Base-by-base conservation (phyloP, 495 filamentous ascomycete genomes). In the Polyplosphaeria fusca region DNA sequence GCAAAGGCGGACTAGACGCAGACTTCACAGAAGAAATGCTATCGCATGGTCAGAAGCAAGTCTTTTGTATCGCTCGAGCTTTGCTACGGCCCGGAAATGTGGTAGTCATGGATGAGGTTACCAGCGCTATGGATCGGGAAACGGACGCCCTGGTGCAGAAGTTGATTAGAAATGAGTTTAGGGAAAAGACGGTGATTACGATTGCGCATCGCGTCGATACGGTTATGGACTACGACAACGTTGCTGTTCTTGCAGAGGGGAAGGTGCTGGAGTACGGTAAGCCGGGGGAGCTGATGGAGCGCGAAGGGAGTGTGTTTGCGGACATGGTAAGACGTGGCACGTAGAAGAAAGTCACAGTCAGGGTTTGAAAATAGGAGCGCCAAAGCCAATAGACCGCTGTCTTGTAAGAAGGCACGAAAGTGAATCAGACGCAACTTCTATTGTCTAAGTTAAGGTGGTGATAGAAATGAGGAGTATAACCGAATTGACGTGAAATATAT, bases 1-100 rank as follows among this genome's bases (percentile, higher is more conserved):
- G 75, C 0, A n/a, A 5, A 28, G 39, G 28, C 13, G 37, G 24
- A n/a, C 70, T 85, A 0, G 73, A 74, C 42, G 73, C 72, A 2
- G 70, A 76, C n/a, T 73, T 84, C 41, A 71, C 73, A 5, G 72
- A 69, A 4, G 70, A 76, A 32, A 70, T 71, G 57, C 71, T 86
- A 2, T 82, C 78, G 0, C 76, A 79, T 45, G 83, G 84, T 1
- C 82, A 87, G 58, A 74, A 72, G 28, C 83, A 86, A 67, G 76
- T 87, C 3, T 77, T 86, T 56, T 77, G 76, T 52, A 73, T 87
- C 14, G 82, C 78, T 3, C 76, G 82, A 1, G 82, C 80, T 0
- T 67, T 87, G 5, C 67, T 87, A 19, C 27, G 32, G 13, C 49
- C 24, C n/a, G 27, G 64, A 19, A 26, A 26, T 3, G 54, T 68